A percentile compares a stretch with the other conserved stretches of the same genome.
Evolutionary conservation across 1,284 basidiomycete species (phyloP).

Genomic region (Sphagnurus paluster): DNA sequence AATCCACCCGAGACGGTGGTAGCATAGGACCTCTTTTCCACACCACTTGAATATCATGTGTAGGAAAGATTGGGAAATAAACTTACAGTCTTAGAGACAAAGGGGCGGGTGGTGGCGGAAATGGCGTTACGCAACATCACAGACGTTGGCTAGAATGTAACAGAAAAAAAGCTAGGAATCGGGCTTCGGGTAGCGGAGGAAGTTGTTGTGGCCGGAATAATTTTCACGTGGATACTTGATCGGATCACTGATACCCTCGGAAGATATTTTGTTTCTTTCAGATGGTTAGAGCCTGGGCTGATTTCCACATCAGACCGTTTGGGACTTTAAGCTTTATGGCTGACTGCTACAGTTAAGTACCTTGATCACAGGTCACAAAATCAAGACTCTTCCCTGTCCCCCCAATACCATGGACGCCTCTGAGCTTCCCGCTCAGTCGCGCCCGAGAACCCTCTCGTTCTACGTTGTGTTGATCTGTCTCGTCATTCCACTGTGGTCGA

Average conservation of each 20-base stretch:
- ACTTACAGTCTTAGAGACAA: conserved; percentile 52
- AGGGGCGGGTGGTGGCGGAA: conserved; percentile 55
- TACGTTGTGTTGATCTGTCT: conserved; percentile 58
- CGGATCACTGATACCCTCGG: background rate
- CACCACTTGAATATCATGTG: conserved; percentile 8
- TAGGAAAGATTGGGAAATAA: conserved; percentile 3
- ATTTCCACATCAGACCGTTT: background rate
- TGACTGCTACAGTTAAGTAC: background rate
- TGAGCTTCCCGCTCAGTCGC: conserved; percentile 37
- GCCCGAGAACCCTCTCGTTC: conserved; percentile 47
- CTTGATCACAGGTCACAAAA: background rate
- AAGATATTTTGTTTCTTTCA: background rate
- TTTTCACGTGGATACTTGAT: conserved; percentile 10
- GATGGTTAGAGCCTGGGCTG: background rate
- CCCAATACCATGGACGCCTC: conserved; percentile 31
- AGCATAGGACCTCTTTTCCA: conserved; percentile 55
- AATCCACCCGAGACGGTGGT: conserved; percentile 83
- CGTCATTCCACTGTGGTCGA: conserved; percentile 71
- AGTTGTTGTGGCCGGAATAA: conserved; percentile 1
- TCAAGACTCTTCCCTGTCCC: background rate
- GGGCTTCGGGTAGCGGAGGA: conserved; percentile 14
- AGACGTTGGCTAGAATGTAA: conserved; percentile 26
- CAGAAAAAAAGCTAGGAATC: conserved; percentile 23
- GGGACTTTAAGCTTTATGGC: background rate
- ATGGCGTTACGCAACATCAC: conserved; percentile 71